Evolutionary conservation across 2,329 filamentous ascomycete genomes (phyloP).

Genomic region (Xylariales sp.): DNA sequence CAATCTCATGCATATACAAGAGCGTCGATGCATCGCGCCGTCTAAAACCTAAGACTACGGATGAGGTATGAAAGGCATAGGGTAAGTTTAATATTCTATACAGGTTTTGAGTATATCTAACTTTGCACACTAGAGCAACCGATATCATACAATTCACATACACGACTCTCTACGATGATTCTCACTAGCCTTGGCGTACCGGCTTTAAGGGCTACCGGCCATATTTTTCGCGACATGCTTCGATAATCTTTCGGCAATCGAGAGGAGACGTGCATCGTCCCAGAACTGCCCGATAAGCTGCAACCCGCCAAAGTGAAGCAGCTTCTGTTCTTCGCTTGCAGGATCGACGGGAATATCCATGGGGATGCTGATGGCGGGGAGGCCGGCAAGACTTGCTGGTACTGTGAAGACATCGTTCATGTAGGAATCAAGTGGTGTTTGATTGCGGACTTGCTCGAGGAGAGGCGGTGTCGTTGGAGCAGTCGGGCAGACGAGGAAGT

Average conservation of each 20-base stretch:
- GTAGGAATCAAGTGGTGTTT: constrained; percentile 78
- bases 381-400: constrained; percentile 88
- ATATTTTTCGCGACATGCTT: constrained; percentile 34
- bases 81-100: constrained; percentile 27
- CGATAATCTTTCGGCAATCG: constrained; percentile 60
- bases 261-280: constrained; percentile 74
- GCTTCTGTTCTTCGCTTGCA: constrained; percentile 49
- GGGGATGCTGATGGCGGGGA: constrained; percentile 89
- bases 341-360: constrained; percentile 56
- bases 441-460: constrained; percentile 66
- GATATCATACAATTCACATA: constrained; percentile 7
- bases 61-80: background rate
- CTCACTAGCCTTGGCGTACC: background rate
- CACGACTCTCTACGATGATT: background rate
- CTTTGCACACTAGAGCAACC: constrained; percentile 16
- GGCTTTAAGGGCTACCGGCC: background rate
- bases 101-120: constrained; percentile 34
- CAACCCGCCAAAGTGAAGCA: constrained; percentile 66
- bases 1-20: background rate
- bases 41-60: background rate
- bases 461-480: constrained; percentile 80
- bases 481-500: constrained; percentile 89
- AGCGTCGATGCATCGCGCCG: background rate
- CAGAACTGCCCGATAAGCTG: constrained; percentile 87
- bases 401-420: constrained; percentile 97